phyloP scores from a whole-genome alignment of 2,329 filamentous ascomycete genomes.

The Elsinoe fawcettii region DNA sequence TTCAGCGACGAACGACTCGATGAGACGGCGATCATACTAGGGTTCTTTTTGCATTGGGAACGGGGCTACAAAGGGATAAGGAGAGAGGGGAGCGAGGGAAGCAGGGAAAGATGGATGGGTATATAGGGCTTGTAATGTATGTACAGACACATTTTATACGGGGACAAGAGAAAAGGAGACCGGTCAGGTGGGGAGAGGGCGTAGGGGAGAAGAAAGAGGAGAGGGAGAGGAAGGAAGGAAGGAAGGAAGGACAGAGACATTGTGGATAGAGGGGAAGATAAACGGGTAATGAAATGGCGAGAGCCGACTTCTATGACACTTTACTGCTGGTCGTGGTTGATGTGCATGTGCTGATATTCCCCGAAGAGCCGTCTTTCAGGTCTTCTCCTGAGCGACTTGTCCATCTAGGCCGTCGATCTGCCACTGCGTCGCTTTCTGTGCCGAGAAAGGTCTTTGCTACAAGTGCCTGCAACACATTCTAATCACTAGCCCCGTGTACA shows the following conservation, averaged over 20 bases:
- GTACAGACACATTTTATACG: not conserved
- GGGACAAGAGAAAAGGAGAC: not conserved
- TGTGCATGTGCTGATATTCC: not conserved
- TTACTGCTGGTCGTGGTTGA: not conserved
- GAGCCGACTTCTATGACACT: not conserved
- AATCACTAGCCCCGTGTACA: no score
- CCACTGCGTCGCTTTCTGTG: no score
- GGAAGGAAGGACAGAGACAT: not conserved
- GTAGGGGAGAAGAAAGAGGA: not conserved
- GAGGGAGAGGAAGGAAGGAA: not conserved
- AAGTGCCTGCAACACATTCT: no score
- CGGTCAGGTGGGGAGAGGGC: not conserved
- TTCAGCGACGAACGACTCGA: not conserved
- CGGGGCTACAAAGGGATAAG: no score
- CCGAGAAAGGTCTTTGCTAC: no score
- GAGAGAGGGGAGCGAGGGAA: no score
- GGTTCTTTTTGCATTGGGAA: not conserved
- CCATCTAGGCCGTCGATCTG: no score
- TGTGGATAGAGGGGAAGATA: not conserved
- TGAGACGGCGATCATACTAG: not conserved
- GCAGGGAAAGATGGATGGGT: not conserved
- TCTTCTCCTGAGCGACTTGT: no score
- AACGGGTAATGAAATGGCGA: not conserved
- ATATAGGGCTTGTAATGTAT: slow-evolving; percentile 2
- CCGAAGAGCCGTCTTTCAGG: not conserved